These are phyloP conservation scores for Pseudomonodictys pantanalensis DNA, from an alignment of 495 filamentous ascomycete species.

Conservation along the genomic window DNA sequence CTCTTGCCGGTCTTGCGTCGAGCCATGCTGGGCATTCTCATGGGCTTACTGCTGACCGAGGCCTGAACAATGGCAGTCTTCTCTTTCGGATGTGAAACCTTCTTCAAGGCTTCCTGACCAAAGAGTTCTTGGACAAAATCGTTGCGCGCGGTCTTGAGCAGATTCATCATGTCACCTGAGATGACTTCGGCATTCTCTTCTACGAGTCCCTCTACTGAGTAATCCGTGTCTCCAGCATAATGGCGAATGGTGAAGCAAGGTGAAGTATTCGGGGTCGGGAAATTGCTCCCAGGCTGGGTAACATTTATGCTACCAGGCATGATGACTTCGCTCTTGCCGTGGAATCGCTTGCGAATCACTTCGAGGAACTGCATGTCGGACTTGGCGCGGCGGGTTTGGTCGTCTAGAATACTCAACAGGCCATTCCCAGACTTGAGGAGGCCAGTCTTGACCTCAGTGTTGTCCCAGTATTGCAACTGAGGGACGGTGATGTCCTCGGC, in stretches of 20 bases:
- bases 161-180: slow-evolving; percentile 91
- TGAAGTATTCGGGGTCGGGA: slow-evolving; percentile 69
- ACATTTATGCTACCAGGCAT: slow-evolving; percentile 64
- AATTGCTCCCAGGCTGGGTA: slow-evolving; percentile 73
- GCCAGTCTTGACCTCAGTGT: slow-evolving; percentile 86
- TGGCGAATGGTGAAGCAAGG: slow-evolving; percentile 88
- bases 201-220: slow-evolving; percentile 75
- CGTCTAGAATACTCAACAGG: slow-evolving; percentile 87
- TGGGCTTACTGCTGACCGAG: slow-evolving; percentile 88
- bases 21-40: slow-evolving; percentile 90
- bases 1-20: slow-evolving; percentile 60
- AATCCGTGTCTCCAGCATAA: slow-evolving; percentile 96
- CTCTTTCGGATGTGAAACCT: slow-evolving; percentile 85
- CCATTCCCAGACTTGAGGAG: slow-evolving; percentile 90
- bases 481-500: slow-evolving; percentile 86
- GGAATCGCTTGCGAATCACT: slow-evolving; percentile 84
- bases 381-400: slow-evolving; percentile 85
- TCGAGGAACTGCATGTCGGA: slow-evolving; percentile 88
- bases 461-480: slow-evolving; percentile 95
- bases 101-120: slow-evolving; percentile 87
- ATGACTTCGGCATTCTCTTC: slow-evolving; percentile 97
- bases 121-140: slow-evolving; percentile 87
- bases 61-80: slow-evolving; percentile 91
- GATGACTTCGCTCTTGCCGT: slow-evolving; percentile 89
- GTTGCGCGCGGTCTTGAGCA: slow-evolving; percentile 82